Conservation (phyloP, 2,329 filamentous ascomycete species). For the Paecilomyces niveus region DNA sequence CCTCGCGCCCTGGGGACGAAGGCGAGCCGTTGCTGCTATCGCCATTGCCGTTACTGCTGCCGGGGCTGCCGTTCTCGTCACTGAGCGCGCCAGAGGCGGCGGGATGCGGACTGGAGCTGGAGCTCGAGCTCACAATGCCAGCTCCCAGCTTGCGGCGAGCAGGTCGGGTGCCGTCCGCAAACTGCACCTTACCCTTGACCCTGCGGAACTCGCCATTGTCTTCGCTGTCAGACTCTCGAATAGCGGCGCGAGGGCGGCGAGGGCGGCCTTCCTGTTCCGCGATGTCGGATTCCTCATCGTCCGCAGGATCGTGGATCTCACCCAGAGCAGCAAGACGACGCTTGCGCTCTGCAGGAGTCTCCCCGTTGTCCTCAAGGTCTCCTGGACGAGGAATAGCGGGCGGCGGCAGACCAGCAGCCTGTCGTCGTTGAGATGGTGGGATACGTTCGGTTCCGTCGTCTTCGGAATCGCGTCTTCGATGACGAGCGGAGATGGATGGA, state of each 20-base stretch:
- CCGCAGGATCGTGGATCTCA: constrained; percentile 19
- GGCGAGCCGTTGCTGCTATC: constrained; percentile 11
- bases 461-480: constrained; percentile 28
- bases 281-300: constrained; percentile 14
- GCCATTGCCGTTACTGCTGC: constrained; percentile 8
- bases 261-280: no score
- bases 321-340: constrained; percentile 40
- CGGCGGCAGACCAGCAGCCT: constrained; percentile 21
- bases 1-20: constrained; percentile 3
- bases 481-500: constrained; percentile 8
- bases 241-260: no score
- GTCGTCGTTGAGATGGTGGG: constrained; percentile 28
- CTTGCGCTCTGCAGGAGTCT: constrained; percentile 40
- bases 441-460: constrained; percentile 38
- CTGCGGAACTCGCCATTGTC: constrained; percentile 16
- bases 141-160: constrained; percentile 14
- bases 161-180: constrained; percentile 25
- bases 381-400: constrained; percentile 12
- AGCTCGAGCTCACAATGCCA: constrained; percentile 5
- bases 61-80: background rate
- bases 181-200: constrained; percentile 23
- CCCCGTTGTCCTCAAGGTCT: constrained; percentile 26
- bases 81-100: background rate
- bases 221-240: constrained; percentile 13
- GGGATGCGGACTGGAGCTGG: background rate